phyloP scores from a whole-genome alignment of 495 filamentous ascomycete genomes.

The Neurospora sp. region DNA sequence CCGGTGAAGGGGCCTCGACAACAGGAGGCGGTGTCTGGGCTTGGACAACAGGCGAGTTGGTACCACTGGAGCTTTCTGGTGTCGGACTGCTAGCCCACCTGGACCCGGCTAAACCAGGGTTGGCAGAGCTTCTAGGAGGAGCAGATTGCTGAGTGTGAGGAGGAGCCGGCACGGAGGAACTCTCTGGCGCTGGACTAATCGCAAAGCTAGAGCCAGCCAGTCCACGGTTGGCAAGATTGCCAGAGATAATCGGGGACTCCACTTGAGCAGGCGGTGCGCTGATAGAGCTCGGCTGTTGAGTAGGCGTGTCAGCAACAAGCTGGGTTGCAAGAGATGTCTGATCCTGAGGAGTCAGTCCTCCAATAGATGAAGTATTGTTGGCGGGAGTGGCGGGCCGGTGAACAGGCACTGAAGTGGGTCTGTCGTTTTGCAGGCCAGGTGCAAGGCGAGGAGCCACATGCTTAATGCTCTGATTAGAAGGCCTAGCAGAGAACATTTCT shows the following conservation, averaged over 20 bases:
- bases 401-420: neutral
- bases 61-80: neutral
- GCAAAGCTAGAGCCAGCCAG: neutral
- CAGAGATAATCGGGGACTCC: neutral
- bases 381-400: neutral
- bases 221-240: neutral
- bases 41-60: neutral
- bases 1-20: neutral
- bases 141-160: neutral
- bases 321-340: neutral
- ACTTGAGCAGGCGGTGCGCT: neutral
- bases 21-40: neutral
- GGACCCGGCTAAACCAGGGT: neutral
- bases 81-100: neutral
- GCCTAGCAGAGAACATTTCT: neutral
- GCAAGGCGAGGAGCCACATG: neutral
- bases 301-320: neutral
- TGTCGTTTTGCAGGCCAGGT: neutral
- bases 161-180: neutral
- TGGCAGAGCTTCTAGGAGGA: neutral
- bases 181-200: neutral
- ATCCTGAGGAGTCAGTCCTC: neutral
- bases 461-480: neutral
- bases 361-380: neutral
- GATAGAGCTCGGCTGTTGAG: neutral